Evolutionary conservation across 164 flowering plant species (phyloP).

Genomic region (Berberis vulgaris): DNA sequence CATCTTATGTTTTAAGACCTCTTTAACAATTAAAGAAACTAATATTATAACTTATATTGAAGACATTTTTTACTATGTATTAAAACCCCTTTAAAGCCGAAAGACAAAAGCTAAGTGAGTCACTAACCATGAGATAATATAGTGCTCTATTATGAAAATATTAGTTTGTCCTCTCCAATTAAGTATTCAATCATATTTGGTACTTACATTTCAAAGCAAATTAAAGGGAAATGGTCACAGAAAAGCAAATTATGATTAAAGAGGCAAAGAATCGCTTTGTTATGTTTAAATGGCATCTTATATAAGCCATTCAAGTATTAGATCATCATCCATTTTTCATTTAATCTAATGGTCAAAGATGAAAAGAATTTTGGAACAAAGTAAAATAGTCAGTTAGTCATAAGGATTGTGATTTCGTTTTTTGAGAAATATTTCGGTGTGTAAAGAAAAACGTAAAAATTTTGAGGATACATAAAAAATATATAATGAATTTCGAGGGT

Average conservation of each 20-base stretch:
- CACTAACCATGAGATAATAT: constrained; percentile 20
- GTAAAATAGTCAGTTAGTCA: too few relatives aligned
- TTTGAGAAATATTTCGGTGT: too few relatives aligned
- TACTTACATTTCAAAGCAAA: constrained; percentile 1
- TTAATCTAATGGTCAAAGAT: too few relatives aligned
- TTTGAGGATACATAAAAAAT: too few relatives aligned
- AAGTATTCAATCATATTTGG: neutral
- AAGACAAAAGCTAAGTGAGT: constrained; percentile 20
- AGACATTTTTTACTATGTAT: neutral
- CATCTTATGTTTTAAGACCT: too few relatives aligned
- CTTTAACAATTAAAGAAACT: too few relatives aligned
- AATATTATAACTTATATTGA: too few relatives aligned
- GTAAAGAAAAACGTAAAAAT: too few relatives aligned
- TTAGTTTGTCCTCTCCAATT: neutral
- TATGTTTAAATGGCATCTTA: neutral
- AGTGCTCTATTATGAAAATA: neutral
- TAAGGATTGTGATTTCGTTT: too few relatives aligned
- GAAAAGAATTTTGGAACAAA: too few relatives aligned
- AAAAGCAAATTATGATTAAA: neutral
- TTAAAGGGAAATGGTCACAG: neutral
- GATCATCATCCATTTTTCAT: too few relatives aligned
- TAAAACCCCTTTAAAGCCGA: constrained; percentile 22
- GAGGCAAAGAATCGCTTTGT: constrained; percentile 4
- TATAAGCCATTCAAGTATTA: neutral
- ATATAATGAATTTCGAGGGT: too few relatives aligned